phyloP scores from a whole-genome alignment of 169 alveolate genomes.

The Eimeria sp. region DNA sequence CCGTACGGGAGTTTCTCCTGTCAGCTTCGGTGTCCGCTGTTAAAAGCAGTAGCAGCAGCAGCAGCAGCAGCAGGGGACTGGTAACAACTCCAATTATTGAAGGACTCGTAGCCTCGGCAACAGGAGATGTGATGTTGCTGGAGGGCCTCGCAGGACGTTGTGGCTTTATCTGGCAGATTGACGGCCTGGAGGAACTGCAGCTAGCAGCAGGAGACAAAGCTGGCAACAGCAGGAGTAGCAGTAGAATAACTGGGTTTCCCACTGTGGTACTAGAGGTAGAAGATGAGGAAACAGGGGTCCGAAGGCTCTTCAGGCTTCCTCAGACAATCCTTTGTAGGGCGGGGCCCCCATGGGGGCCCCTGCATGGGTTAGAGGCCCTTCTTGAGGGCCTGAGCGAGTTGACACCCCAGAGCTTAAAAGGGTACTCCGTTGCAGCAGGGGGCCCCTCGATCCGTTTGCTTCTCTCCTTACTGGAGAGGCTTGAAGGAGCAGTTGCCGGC shows the following conservation, averaged over 20 bases:
- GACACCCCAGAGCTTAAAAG: neutral
- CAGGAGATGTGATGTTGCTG: conserved; percentile 40
- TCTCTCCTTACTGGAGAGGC: conserved; percentile 38
- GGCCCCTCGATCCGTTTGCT: conserved; percentile 38
- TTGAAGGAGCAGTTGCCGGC: conserved; percentile 67
- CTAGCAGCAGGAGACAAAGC: conserved; percentile 15
- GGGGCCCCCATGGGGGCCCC: conserved; percentile 67
- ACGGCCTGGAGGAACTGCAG: conserved; percentile 68
- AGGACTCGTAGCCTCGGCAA: conserved; percentile 31
- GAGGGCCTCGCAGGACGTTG: conserved; percentile 75
- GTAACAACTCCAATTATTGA: conserved; percentile 19
- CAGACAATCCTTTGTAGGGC: conserved; percentile 46
- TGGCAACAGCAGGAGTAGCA: conserved; percentile 22
- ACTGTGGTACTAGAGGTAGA: conserved; percentile 47
- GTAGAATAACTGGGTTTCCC: neutral
- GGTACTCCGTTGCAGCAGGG: conserved; percentile 10
- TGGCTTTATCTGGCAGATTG: conserved; percentile 80
- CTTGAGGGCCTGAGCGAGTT: neutral
- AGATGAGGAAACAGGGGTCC: conserved; percentile 20
- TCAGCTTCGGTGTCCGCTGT: neutral
- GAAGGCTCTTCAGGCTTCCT: conserved; percentile 45
- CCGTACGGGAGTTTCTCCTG: conserved; percentile 26
- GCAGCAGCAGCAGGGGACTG: conserved; percentile 25
- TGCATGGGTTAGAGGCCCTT: conserved; percentile 54
- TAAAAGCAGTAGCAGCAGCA: neutral